A percentile compares a stretch with the other conserved stretches of the same genome.
phyloP scores from a whole-genome alignment of 2,329 filamentous ascomycete species.

The Calonectria fujianensis region DNA sequence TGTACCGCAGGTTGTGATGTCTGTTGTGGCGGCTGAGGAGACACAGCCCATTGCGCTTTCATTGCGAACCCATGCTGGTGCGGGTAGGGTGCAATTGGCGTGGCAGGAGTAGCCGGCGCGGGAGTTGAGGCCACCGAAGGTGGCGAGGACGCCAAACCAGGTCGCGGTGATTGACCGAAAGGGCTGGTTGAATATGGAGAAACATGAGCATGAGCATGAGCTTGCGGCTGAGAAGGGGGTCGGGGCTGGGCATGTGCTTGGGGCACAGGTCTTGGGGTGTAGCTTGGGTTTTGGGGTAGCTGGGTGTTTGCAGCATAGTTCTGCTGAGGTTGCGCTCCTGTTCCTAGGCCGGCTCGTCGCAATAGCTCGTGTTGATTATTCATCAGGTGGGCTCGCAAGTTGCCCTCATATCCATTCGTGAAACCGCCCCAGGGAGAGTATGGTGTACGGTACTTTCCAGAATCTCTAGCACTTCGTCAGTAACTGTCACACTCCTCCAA shows the following conservation, averaged over 20 bases:
- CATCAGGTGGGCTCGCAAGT: slow-evolving; percentile 67
- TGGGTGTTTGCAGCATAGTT: slow-evolving; percentile 11
- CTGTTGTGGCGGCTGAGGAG: slow-evolving; percentile 32
- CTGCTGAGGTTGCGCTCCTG: slow-evolving; percentile 24
- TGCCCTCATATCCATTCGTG: slow-evolving; percentile 77
- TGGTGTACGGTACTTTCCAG: slow-evolving; percentile 75
- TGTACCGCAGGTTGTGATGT: slow-evolving; percentile 10
- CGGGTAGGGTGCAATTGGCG: slow-evolving; percentile 6
- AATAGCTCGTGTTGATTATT: slow-evolving; percentile 55
- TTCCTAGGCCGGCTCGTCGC: slow-evolving; percentile 51
- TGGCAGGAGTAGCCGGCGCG: neutral
- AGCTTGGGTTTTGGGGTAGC: neutral
- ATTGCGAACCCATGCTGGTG: slow-evolving; percentile 45
- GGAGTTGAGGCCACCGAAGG: slow-evolving; percentile 1
- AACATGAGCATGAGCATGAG: slow-evolving; percentile 6
- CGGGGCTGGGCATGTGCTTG: neutral
- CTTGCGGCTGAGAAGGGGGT: neutral
- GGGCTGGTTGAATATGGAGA: slow-evolving; percentile 28
- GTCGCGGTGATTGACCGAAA: slow-evolving; percentile 34
- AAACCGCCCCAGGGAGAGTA: slow-evolving; percentile 76
- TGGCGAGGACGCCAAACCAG: slow-evolving; percentile 27
- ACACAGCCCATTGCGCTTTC: slow-evolving; percentile 45
- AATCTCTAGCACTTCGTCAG: slow-evolving; percentile 64
- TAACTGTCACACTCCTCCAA: neutral
- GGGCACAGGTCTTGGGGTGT: neutral